Conservation (phyloP, 2,329 filamentous ascomycete genomes). For the Claviceps spartinae region DNA sequence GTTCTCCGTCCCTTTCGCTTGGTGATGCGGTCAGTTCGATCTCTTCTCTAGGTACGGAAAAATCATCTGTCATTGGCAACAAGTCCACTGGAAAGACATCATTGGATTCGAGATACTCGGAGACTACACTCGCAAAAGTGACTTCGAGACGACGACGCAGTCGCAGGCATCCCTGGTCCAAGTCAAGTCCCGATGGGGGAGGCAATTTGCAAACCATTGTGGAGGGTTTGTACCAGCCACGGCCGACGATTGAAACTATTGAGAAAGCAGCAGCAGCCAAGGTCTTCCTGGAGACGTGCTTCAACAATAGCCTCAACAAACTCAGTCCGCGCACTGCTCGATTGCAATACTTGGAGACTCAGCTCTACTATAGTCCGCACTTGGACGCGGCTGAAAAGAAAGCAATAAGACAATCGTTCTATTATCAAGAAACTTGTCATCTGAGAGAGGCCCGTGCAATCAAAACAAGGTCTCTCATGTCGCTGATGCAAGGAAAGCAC, state of each 20-base stretch:
- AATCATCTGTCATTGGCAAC: constrained; percentile 12
- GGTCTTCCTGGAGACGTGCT: constrained; percentile 75
- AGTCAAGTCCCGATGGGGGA: constrained; percentile 22
- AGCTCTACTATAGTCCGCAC: constrained; percentile 41
- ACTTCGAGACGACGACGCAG: constrained; percentile 14
- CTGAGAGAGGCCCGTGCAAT: constrained; percentile 57
- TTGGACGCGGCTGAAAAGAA: constrained; percentile 42
- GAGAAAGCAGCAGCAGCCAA: constrained; percentile 73
- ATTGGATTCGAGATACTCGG: constrained; percentile 18
- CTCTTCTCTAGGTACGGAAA: constrained; percentile 16
- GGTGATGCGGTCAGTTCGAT: constrained; percentile 12
- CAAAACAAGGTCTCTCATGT: constrained; percentile 26
- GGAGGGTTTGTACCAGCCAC: constrained; percentile 14
- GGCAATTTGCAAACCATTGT: constrained; percentile 21
- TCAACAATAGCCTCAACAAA: constrained; percentile 51
- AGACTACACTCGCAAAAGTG: constrained; percentile 10
- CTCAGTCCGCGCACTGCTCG: constrained; percentile 21
- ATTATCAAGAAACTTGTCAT: constrained; percentile 55
- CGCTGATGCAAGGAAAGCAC: constrained; percentile 4
- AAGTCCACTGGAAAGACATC: constrained; percentile 21
- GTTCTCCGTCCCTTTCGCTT: constrained; percentile 8
- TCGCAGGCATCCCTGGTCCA: constrained; percentile 21
- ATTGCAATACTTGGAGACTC: constrained; percentile 23
- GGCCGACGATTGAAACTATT: constrained; percentile 41
- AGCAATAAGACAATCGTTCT: constrained; percentile 44